Conservation (phyloP, 2,329 filamentous ascomycete genomes). For the Ceratocystiopsis sp. region DNA sequence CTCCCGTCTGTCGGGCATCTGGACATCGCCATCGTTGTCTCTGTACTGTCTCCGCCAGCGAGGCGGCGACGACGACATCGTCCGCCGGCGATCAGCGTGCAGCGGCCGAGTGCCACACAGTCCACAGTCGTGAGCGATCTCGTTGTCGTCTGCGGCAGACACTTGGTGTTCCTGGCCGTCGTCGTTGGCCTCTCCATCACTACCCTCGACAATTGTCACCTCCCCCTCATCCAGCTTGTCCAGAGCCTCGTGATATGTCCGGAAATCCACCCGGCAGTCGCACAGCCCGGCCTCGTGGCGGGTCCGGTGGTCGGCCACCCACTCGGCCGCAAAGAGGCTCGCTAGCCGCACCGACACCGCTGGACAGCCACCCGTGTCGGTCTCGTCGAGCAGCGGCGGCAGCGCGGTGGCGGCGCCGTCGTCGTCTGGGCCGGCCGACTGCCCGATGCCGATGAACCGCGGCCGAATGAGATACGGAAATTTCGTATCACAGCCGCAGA, state of each 20-base stretch:
- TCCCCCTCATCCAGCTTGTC: background rate
- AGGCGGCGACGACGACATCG: too few species aligned
- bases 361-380: background rate
- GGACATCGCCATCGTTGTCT: too few species aligned
- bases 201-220: background rate
- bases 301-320: conserved; percentile 21
- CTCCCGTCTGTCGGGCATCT: too few species aligned
- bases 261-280: conserved; percentile 17
- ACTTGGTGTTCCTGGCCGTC: too few species aligned
- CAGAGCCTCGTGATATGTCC: conserved; percentile 13
- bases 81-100: too few species aligned
- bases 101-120: too few species aligned
- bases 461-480: conserved; percentile 22
- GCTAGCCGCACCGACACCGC: conserved; percentile 14
- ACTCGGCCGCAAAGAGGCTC: conserved; percentile 24
- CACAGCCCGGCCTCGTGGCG: conserved; percentile 20
- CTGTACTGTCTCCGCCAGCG: too few species aligned
- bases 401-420: background rate
- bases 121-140: too few species aligned
- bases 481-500: conserved; percentile 19
- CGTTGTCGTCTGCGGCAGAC: too few species aligned
- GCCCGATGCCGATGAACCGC: conserved; percentile 11
- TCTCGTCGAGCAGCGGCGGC: conserved; percentile 3
- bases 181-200: background rate
- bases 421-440: background rate